Evolutionary conservation across 768 basidiomycete genomes (phyloP).

Genomic region (Kwoniella newhampshirensis): DNA sequence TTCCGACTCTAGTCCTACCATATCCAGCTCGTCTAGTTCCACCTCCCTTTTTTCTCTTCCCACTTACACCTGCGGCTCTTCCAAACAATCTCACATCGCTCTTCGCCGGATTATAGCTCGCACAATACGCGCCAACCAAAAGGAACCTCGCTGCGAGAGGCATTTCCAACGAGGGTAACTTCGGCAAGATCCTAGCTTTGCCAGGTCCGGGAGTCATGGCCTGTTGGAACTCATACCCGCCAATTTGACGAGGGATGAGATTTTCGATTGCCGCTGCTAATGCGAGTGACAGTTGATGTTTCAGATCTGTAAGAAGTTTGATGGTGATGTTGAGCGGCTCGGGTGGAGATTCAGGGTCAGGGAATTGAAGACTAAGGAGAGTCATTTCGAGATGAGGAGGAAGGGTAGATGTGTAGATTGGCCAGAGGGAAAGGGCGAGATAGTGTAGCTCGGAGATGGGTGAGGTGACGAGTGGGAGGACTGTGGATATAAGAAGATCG

Average conservation of each 20-base stretch:
- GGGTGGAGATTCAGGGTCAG: constrained; percentile 16
- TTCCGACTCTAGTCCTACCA: constrained; percentile 41
- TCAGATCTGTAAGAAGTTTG: constrained; percentile 49
- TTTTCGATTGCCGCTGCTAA: constrained; percentile 43
- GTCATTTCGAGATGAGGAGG: constrained; percentile 37
- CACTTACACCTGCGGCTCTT: constrained; percentile 62
- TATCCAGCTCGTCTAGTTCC: constrained; percentile 56
- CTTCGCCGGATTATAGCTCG: constrained; percentile 78
- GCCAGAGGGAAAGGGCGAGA: constrained; percentile 45
- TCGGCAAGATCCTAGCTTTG: constrained; percentile 17
- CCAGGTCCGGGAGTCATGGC: constrained; percentile 14
- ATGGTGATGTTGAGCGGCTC: constrained; percentile 36
- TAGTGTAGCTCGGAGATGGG: constrained; percentile 32
- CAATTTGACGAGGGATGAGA: constrained; percentile 35
- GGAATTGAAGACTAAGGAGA: constrained; percentile 10
- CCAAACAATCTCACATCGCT: constrained; percentile 82
- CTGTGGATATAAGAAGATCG: constrained; percentile 42
- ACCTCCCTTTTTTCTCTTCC: constrained; percentile 53
- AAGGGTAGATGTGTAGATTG: constrained; percentile 42
- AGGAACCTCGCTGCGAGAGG: constrained; percentile 63
- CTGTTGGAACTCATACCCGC: constrained; percentile 29
- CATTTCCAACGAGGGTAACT: constrained; percentile 29
- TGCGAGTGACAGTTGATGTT: constrained; percentile 40
- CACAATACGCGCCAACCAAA: constrained; percentile 72
- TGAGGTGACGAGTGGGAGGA: constrained; percentile 28